Base-by-base conservation (phyloP, 306 rosid genomes). In the Sindora glabra region DNA sequence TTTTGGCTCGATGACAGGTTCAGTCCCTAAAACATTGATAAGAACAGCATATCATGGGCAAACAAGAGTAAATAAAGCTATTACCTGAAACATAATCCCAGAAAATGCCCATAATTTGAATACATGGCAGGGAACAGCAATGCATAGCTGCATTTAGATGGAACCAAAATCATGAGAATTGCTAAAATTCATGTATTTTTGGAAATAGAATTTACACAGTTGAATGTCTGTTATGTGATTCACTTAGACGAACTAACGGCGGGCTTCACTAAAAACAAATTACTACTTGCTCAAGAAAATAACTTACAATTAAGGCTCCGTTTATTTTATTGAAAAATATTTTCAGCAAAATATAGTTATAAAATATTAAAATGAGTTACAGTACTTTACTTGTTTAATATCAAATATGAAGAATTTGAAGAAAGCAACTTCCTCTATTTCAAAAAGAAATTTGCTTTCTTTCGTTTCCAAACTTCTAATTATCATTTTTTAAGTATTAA, bases 81-180 rank as follows among this genome's bases (percentile, higher is more conserved):
- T 59, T 67, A 86, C 99, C 97, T 94, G 97, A 38, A 86, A 41
- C 96, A 92, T 92, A 37, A 92, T 89, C 58, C 99, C 96, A 18
- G 67, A 30, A 51, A 92, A 92, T 2, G 99, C 99, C 99, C 99
- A 89, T 45, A 81, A 45, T 84, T 86, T 88, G 86, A 92, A 92
- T 9, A 86, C 82, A 85, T 86, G 99, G 72, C 94, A 89, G 25
- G 99, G 99, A 78, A 92, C 96, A 3, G 94, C 99, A 42, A 92
- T 84, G 77, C 96, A 92, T 21, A 92, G 73, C 99, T 92, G 86
- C 77, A 77, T 39, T 68, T 32, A n/a, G 41, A 66, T 40, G 21
- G 59, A 67, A 58, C 6, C 65, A 25, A 27, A n/a, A 52, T 59
- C 22, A 45, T 65, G 59, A 61, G 53, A 54, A 48, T 9, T 33